Percentiles rank a stretch among this genome's conserved stretches.
phyloP scores from a whole-genome alignment of 371 early-diverging fungal genomes.

The Lichtheimia ornata region DNA sequence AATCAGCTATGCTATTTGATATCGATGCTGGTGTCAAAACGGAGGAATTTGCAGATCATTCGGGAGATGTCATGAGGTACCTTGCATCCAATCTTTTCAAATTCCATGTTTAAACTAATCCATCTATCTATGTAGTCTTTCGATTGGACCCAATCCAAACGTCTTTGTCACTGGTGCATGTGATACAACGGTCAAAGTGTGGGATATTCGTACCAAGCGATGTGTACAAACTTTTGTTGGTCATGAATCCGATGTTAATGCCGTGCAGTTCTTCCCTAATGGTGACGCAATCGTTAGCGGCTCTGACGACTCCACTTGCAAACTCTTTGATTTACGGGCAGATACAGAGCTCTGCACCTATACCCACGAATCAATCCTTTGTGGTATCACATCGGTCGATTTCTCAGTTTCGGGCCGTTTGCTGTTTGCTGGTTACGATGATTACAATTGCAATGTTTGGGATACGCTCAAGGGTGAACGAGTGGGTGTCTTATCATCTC shows the following conservation, averaged over 20 bases:
- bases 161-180: constrained; percentile 97
- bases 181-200: constrained; percentile 96
- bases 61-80: constrained; percentile 95
- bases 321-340: constrained; percentile 95
- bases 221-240: constrained; percentile 98
- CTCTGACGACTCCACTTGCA: constrained; percentile 97
- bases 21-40: constrained; percentile 94
- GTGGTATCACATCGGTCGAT: constrained; percentile 96
- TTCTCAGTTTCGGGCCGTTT: constrained; percentile 95
- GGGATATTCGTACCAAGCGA: constrained; percentile 95
- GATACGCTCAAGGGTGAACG: constrained; percentile 96
- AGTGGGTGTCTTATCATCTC: constrained; percentile 90
- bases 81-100: not conserved
- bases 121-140: constrained; percentile 56
- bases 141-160: constrained; percentile 89
- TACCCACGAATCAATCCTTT: constrained; percentile 94
- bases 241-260: constrained; percentile 98
- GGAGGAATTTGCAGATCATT: constrained; percentile 92
- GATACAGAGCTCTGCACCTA: constrained; percentile 96
- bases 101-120: not conserved
- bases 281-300: constrained; percentile 95
- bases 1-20: constrained; percentile 98
- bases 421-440: constrained; percentile 97
- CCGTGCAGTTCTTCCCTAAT: constrained; percentile 98
- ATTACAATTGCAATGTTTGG: constrained; percentile 98